These are phyloP conservation scores for Monilinia aucupariae DNA, from an alignment of 2,329 filamentous ascomycete genomes.

Conservation along the genomic window DNA sequence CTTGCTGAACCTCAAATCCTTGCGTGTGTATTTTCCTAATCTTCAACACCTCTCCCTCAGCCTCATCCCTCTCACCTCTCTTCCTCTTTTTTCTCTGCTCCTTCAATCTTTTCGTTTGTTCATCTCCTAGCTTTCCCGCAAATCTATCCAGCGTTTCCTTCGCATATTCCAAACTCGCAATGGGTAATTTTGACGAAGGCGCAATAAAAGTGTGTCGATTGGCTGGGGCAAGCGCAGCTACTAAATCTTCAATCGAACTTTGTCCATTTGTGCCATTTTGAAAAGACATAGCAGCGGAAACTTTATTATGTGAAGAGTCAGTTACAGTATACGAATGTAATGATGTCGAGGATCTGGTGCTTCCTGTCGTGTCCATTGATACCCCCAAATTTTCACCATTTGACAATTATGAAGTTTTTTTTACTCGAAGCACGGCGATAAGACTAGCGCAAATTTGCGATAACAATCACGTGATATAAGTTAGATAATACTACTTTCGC, in stretches of 20 bases:
- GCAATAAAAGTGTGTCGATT: conserved; percentile 58
- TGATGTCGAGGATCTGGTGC: conserved; percentile 55
- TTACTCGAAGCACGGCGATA: conserved; percentile 15
- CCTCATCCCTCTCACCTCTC: conserved; percentile 48
- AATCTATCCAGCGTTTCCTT: conserved; percentile 77
- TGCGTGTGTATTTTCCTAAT: conserved; percentile 78
- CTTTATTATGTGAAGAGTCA: conserved; percentile 39
- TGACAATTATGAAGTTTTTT: conserved; percentile 19
- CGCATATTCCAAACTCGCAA: conserved; percentile 66
- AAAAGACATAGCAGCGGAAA: conserved; percentile 36
- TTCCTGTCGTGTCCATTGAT: conserved; percentile 34
- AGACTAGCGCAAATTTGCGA: conserved; percentile 13
- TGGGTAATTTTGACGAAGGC: conserved; percentile 60
- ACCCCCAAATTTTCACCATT: conserved; percentile 3
- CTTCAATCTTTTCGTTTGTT: conserved; percentile 63
- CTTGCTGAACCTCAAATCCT: conserved; percentile 80
- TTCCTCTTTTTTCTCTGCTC: conserved; percentile 72
- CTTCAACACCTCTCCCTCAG: conserved; percentile 54
- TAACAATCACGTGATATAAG: conserved; percentile 16
- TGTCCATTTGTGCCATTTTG: conserved; percentile 17
- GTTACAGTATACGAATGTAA: conserved; percentile 61
- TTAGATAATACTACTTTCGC: too few relatives aligned
- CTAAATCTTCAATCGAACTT: conserved; percentile 25
- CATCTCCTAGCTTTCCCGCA: conserved; percentile 65
- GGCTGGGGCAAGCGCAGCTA: conserved; percentile 27